Conservation (phyloP, 495 filamentous ascomycete species). For the Paragyromitra xinjiangensis region DNA sequence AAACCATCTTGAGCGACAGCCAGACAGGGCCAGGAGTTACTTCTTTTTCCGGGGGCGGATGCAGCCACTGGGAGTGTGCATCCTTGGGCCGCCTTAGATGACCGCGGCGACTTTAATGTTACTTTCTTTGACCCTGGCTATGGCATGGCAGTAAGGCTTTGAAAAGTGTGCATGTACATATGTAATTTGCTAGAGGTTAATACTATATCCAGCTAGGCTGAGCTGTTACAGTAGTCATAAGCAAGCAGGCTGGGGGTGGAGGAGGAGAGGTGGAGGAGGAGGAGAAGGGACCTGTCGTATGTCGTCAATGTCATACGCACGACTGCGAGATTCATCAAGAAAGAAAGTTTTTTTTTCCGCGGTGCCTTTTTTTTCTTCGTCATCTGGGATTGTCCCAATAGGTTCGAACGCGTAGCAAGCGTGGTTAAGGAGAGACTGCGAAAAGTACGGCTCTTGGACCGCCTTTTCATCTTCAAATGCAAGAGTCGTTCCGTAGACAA, state of each 20-base stretch:
- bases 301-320: conserved; percentile 39
- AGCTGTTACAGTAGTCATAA: conserved; percentile 10
- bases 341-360: conserved; percentile 7
- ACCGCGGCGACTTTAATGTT: conserved; percentile 33
- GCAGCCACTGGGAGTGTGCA: conserved; percentile 42
- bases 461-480: conserved; percentile 28
- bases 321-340: conserved; percentile 12
- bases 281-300: conserved; percentile 14
- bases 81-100: conserved; percentile 50
- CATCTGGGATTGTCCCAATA: conserved; percentile 38
- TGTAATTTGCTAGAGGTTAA: conserved; percentile 32
- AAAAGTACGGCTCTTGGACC: conserved; percentile 36
- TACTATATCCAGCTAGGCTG: conserved; percentile 33
- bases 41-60: conserved; percentile 48
- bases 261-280: background rate
- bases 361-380: conserved; percentile 18
- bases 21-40: conserved; percentile 24
- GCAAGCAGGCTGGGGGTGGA: background rate
- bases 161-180: conserved; percentile 38
- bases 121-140: conserved; percentile 28
- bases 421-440: conserved; percentile 23
- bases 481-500: conserved; percentile 28
- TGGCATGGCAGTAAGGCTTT: background rate
- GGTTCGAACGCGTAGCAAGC: background rate
- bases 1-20: conserved; percentile 42